phyloP scores from a whole-genome alignment of 2,329 filamentous ascomycete genomes.

The Botrytis elliptica region DNA sequence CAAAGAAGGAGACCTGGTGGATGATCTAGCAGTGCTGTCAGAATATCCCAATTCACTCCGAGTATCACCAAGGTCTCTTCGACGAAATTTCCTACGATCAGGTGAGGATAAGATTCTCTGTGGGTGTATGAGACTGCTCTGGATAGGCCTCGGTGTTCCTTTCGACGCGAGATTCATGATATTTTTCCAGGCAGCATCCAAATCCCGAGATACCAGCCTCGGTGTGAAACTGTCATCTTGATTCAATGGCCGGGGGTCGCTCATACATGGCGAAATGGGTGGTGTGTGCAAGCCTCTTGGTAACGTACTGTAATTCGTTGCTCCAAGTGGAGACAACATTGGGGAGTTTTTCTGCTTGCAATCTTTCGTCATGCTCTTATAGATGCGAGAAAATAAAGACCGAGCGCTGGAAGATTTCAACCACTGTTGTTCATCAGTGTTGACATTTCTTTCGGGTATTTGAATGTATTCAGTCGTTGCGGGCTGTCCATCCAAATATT shows the following conservation, averaged over 20 bases:
- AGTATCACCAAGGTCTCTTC: neutral
- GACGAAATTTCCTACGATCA: neutral
- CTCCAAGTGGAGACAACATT: neutral
- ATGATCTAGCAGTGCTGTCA: neutral
- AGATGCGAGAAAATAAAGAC: neutral
- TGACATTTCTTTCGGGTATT: constrained; percentile 22
- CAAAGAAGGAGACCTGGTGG: neutral
- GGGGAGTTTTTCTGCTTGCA: neutral
- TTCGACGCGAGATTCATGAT: neutral
- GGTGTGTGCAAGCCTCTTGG: neutral
- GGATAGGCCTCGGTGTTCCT: neutral
- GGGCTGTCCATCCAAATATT: constrained; percentile 24
- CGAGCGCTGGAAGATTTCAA: neutral
- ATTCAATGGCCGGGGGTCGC: neutral
- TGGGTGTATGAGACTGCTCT: neutral
- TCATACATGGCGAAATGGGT: neutral
- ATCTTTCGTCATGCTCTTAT: neutral
- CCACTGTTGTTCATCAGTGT: constrained; percentile 2
- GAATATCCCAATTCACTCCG: neutral
- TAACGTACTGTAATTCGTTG: neutral
- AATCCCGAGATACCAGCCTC: neutral
- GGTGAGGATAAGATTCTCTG: neutral
- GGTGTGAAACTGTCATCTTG: neutral
- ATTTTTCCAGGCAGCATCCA: neutral
- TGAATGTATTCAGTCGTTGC: constrained; percentile 23